These are phyloP conservation scores for Aquanectria penicillioides DNA, from an alignment of 2,329 filamentous ascomycete species.

Conservation along the genomic window DNA sequence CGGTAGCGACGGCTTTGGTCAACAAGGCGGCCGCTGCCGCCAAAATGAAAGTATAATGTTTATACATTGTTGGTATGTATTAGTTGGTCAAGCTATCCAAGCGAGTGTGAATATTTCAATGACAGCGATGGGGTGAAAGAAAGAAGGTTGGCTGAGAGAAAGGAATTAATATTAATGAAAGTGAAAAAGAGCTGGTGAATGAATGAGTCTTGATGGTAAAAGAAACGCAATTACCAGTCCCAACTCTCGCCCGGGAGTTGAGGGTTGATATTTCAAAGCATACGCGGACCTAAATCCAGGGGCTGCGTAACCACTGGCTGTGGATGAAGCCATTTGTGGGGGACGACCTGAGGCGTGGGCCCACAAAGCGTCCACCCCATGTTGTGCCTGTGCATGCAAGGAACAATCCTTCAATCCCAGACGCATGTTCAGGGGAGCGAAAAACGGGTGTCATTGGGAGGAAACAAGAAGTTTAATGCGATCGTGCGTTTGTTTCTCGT, in stretches of 20 bases:
- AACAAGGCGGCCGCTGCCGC: conserved; percentile 2
- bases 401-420: neutral
- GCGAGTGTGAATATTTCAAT: neutral
- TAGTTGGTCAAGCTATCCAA: no score
- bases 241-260: no score
- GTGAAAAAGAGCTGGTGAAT: neutral
- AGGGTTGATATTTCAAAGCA: neutral
- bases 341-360: no score
- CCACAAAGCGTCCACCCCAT: conserved; percentile 8
- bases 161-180: neutral
- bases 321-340: conserved; percentile 16
- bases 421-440: conserved; percentile 1
- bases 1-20: neutral
- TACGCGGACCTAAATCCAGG: neutral
- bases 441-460: neutral
- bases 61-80: neutral
- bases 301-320: neutral
- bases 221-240: neutral
- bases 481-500: neutral
- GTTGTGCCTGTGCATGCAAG: neutral
- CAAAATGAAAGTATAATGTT: neutral
- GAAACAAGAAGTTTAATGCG: neutral
- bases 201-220: neutral
- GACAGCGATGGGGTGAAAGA: neutral
- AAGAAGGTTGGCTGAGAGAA: neutral